Conservation (phyloP, 2,329 filamentous ascomycete species). For the Colletotrichum brevisporum region DNA sequence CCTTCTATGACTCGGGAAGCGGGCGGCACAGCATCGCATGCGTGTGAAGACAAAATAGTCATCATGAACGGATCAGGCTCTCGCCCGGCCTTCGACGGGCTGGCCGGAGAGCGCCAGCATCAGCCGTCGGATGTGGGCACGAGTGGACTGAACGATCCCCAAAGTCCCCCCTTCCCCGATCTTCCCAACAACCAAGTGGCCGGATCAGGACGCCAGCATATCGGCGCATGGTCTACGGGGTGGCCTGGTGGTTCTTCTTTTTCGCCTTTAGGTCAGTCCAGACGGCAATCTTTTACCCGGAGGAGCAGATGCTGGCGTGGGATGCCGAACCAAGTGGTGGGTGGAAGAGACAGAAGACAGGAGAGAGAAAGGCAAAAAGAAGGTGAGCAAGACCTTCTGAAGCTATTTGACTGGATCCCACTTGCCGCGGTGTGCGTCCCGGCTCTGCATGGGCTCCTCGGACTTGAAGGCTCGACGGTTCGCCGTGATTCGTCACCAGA, state of each 20-base stretch:
- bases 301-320: not conserved
- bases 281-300: conserved; percentile 27
- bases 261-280: conserved; percentile 12
- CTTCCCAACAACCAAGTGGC: conserved; percentile 1
- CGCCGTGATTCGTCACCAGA: conserved; percentile 8
- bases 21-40: conserved; percentile 7
- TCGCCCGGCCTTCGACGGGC: conserved; percentile 1
- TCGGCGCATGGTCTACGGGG: conserved; percentile 20
- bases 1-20: conserved; percentile 14
- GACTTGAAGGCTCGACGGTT: not conserved
- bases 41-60: not conserved
- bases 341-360: too few relatives aligned
- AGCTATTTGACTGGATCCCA: conserved; percentile 17
- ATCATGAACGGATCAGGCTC: conserved; percentile 3
- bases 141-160: conserved; percentile 13
- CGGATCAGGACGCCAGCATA: conserved; percentile 25
- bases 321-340: too few relatives aligned
- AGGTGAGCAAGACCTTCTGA: not conserved
- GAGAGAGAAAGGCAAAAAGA: not conserved
- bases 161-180: conserved; percentile 12
- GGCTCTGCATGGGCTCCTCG: conserved; percentile 16
- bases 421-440: conserved; percentile 33
- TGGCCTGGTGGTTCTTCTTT: not conserved
- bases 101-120: not conserved
- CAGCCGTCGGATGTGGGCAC: conserved; percentile 6